These are phyloP conservation scores for Mycocentrospora acerina DNA, from an alignment of 2,329 filamentous ascomycete species.

Conservation along the genomic window DNA sequence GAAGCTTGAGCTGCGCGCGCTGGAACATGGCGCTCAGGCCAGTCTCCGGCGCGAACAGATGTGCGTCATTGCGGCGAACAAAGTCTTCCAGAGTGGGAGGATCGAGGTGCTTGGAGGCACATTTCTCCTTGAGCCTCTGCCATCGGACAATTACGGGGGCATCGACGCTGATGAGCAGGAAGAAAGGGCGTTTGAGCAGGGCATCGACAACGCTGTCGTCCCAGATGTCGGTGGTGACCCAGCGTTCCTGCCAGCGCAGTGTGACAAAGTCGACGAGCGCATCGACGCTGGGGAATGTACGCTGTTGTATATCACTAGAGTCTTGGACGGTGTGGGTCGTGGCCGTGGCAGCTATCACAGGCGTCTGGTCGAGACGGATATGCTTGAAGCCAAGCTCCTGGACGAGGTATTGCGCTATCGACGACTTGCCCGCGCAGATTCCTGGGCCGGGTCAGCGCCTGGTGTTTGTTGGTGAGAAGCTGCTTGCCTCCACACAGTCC, in stretches of 20 bases:
- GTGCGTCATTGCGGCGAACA: conserved; percentile 65
- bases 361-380: conserved; percentile 59
- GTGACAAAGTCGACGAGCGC: conserved; percentile 83
- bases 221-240: conserved; percentile 83
- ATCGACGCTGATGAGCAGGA: conserved; percentile 88
- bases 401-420: conserved; percentile 84
- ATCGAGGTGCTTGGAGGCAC: conserved; percentile 49
- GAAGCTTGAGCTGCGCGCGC: conserved; percentile 77
- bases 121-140: conserved; percentile 70
- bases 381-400: conserved; percentile 79
- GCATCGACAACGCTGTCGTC: conserved; percentile 72
- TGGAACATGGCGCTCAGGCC: conserved; percentile 78
- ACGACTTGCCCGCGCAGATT: conserved; percentile 90
- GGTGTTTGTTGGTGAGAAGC: not conserved
- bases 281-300: conserved; percentile 55
- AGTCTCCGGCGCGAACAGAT: conserved; percentile 67
- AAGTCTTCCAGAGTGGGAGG: conserved; percentile 61
- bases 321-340: conserved; percentile 38
- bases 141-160: conserved; percentile 84
- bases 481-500: conserved; percentile 61
- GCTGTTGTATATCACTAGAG: conserved; percentile 37
- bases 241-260: conserved; percentile 76
- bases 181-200: conserved; percentile 81
- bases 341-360: conserved; percentile 41
- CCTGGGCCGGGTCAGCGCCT: conserved; percentile 53